phyloP scores from a whole-genome alignment of 352 stramenopile species.

The Phytophthora vignae region DNA sequence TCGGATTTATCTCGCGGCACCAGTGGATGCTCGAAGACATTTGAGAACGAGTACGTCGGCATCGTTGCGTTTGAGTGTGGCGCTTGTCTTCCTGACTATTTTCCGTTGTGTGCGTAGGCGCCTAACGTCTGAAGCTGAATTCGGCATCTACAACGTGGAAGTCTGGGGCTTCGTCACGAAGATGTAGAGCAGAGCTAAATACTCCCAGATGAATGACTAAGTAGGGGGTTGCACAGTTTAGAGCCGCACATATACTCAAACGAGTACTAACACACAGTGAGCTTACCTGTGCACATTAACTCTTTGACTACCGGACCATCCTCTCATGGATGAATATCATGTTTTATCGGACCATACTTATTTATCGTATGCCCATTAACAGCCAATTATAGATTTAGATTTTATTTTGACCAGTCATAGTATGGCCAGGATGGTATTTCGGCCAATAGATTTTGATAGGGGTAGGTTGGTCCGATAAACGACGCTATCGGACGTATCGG shows the following conservation, averaged over 20 bases:
- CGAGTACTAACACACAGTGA: slow-evolving; percentile 3
- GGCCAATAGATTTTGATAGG: no score
- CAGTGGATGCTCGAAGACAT: slow-evolving; percentile 61
- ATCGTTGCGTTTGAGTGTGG: neutral
- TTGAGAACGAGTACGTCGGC: slow-evolving; percentile 57
- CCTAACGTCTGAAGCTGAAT: slow-evolving; percentile 58
- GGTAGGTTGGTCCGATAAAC: no score
- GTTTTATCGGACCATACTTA: no score
- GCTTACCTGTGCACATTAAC: slow-evolving; percentile 4
- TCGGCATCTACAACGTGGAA: slow-evolving; percentile 69
- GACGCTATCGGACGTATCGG: no score
- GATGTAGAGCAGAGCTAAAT: slow-evolving; percentile 31
- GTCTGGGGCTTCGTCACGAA: slow-evolving; percentile 76
- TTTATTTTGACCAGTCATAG: no score
- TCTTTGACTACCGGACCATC: no score
- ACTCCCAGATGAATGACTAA: neutral
- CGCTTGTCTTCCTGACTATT: neutral
- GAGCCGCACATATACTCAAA: neutral
- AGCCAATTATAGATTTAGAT: no score
- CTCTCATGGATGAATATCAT: no score
- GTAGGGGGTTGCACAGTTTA: neutral
- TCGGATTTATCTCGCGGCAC: slow-evolving; percentile 68
- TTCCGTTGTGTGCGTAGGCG: slow-evolving; percentile 26
- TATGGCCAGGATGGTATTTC: no score
- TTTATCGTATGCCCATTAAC: no score